A percentile compares a stretch with the other conserved stretches of the same genome.
phyloP scores from a whole-genome alignment of 192 early-diverging fungal species.

The Linnemannia schmuckeri region DNA sequence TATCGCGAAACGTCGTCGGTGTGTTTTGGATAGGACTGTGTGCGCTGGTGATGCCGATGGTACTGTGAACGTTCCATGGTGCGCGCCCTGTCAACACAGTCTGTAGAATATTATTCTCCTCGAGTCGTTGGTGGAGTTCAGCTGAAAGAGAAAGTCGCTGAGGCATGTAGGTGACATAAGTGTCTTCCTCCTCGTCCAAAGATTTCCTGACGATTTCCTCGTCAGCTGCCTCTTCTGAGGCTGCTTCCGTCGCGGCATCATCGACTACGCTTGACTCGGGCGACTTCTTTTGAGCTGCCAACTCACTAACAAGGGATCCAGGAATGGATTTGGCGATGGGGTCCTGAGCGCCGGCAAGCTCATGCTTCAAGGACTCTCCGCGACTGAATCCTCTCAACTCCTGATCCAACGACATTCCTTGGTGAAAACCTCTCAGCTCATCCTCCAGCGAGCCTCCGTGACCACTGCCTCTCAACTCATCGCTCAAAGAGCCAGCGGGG shows the following conservation, averaged over 20 bases:
- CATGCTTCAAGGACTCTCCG: slow-evolving; percentile 13
- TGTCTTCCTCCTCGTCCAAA: background rate
- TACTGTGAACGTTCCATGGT: slow-evolving; percentile 4
- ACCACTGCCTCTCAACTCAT: slow-evolving; percentile 2
- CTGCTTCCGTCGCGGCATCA: background rate
- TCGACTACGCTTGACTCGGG: background rate
- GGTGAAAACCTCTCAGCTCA: slow-evolving; percentile 1
- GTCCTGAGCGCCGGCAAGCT: background rate
- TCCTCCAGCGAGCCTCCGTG: background rate
- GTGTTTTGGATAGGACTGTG: slow-evolving; percentile 9
- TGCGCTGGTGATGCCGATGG: background rate
- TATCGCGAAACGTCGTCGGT: slow-evolving; percentile 22
- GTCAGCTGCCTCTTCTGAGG: background rate
- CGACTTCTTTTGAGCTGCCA: background rate
- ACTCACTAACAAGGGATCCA: slow-evolving; percentile 11
- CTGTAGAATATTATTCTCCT: slow-evolving; percentile 50
- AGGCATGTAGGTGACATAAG: background rate
- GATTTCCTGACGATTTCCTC: background rate
- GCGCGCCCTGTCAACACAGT: slow-evolving; percentile 27
- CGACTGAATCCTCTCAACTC: background rate
- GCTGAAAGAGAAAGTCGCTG: slow-evolving; percentile 49
- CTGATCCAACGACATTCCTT: slow-evolving; percentile 14
- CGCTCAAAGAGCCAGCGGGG: background rate
- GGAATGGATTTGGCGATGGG: background rate
- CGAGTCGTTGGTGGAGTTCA: slow-evolving; percentile 41